A percentile compares a stretch with the other conserved stretches of the same genome.
Evolutionary conservation across 371 early-diverging fungal genomes (phyloP).

Genomic region (Lichtheimia hyalospora): DNA sequence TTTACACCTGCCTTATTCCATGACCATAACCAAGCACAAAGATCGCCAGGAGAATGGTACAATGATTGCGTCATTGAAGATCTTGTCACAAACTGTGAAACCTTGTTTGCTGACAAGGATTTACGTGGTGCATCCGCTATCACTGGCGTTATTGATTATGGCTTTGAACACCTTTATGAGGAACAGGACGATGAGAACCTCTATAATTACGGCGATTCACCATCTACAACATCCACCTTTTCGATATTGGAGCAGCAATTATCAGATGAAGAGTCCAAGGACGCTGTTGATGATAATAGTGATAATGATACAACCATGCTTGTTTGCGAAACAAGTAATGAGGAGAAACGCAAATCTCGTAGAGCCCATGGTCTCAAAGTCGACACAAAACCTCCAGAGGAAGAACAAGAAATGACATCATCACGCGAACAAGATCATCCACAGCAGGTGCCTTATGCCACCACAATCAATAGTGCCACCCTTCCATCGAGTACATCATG

Average conservation of each 20-base stretch:
- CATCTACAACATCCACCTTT: slow-evolving; percentile 8
- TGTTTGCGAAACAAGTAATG: not conserved
- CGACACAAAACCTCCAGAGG: slow-evolving; percentile 20
- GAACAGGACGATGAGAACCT: slow-evolving; percentile 19
- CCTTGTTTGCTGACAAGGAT: slow-evolving; percentile 47
- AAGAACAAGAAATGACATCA: not conserved
- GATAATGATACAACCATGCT: not conserved
- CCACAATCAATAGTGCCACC: slow-evolving; percentile 33
- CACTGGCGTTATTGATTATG: slow-evolving; percentile 48
- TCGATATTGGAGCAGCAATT: not conserved
- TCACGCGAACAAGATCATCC: not conserved
- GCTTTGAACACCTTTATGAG: slow-evolving; percentile 21
- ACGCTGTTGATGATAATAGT: not conserved
- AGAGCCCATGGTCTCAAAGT: slow-evolving; percentile 39
- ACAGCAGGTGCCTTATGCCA: slow-evolving; percentile 3
- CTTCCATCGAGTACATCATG: slow-evolving; percentile 27
- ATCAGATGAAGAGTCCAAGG: not conserved
- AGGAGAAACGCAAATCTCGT: not conserved
- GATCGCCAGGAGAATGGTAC: slow-evolving; percentile 41
- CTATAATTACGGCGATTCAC: slow-evolving; percentile 12
- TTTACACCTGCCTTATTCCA: slow-evolving; percentile 67
- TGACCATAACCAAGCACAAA: slow-evolving; percentile 52
- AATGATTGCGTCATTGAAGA: slow-evolving; percentile 52
- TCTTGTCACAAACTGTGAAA: slow-evolving; percentile 34
- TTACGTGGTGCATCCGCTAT: slow-evolving; percentile 45